phyloP scores from a whole-genome alignment of 2,329 filamentous ascomycete genomes.

The Cordyceps tenuipes region DNA sequence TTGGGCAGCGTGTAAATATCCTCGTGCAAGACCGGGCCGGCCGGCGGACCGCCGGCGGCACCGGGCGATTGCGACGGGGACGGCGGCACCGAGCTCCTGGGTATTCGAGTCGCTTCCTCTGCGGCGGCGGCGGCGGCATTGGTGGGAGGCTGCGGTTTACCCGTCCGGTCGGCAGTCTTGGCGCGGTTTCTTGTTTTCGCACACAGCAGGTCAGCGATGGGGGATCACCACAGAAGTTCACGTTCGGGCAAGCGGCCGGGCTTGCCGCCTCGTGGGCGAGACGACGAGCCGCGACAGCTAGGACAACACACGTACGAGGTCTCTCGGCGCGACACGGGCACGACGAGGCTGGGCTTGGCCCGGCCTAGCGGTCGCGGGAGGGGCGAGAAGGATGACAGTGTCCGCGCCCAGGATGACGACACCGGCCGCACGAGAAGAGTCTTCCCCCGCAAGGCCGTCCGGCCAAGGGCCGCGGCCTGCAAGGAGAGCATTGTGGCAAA shows the following conservation, averaged over 20 bases:
- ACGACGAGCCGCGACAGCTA: background rate
- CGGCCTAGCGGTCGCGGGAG: background rate
- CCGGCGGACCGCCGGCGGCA: background rate
- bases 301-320: background rate
- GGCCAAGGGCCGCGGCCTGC: background rate
- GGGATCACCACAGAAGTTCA: background rate
- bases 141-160: background rate
- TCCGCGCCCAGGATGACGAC: background rate
- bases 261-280: too few species aligned
- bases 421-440: background rate
- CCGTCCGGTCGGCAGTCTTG: background rate
- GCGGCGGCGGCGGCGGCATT: background rate
- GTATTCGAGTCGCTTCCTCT: background rate
- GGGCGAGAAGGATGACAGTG: background rate
- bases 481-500: background rate
- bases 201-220: background rate
- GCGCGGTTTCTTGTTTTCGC: background rate
- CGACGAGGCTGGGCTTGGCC: background rate
- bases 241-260: too few species aligned
- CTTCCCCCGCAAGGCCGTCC: background rate
- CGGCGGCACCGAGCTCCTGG: background rate
- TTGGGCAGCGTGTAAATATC: slow-evolving; percentile 98
- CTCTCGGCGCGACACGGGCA: background rate
- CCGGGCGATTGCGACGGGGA: background rate
- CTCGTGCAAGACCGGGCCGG: slow-evolving; percentile 46